Percentiles rank a stretch among this genome's conserved stretches.
Evolutionary conservation across 257 asterid species (phyloP).

Genomic region (Forsythia viridissima): DNA sequence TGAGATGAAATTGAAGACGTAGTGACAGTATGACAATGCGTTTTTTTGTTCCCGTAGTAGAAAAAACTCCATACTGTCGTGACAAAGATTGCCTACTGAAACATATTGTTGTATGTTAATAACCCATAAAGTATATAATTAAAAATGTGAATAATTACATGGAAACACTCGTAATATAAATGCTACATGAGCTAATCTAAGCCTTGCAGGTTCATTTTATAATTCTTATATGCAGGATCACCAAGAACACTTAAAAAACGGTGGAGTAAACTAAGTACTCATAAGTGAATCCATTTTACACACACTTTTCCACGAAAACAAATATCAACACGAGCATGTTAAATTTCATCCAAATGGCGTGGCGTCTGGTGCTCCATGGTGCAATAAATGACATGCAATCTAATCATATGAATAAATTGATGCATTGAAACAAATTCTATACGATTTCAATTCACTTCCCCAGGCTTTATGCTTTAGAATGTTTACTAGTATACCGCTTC

Average conservation of each 20-base stretch:
- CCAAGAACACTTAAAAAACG: not conserved
- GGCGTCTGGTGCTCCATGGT: not conserved
- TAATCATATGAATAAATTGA: not conserved
- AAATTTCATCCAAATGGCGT: not conserved
- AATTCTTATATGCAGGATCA: not conserved
- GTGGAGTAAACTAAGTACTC: not conserved
- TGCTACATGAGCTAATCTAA: not conserved
- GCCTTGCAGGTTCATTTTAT: not conserved
- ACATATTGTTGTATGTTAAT: not conserved
- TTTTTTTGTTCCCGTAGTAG: no score
- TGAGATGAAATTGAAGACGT: no score
- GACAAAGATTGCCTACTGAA: not conserved
- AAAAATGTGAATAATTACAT: not conserved
- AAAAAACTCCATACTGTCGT: no score
- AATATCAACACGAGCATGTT: not conserved
- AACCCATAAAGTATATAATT: not conserved
- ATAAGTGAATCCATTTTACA: not conserved
- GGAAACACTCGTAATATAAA: not conserved
- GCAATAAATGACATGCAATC: not conserved
- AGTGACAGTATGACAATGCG: no score
- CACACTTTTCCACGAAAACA: not conserved
- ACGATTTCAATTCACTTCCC: no score
- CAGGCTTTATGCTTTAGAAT: no score
- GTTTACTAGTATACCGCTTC: no score
- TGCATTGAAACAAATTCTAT: no score